Base-by-base conservation (phyloP, 1,284 basidiomycete species). In the Ustilago lituana region DNA sequence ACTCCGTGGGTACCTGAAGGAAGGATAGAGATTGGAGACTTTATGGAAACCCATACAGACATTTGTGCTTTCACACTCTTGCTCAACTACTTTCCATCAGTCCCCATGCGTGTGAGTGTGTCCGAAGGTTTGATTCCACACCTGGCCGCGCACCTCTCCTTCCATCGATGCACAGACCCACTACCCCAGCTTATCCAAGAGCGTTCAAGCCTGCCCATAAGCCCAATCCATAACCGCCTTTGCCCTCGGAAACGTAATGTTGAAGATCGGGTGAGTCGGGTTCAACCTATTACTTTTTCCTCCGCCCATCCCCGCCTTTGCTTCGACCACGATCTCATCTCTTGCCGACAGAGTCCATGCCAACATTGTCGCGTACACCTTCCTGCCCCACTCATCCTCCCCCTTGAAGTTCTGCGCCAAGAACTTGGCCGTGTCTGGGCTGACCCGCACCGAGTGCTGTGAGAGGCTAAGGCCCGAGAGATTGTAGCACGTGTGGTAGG, bases 401-500 rank as follows among this genome's bases (percentile, higher is more conserved):
- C 46, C 32, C 22, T 52, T 54, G 36, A 29, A 65, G 33, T 44
- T 29, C 19, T 53, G 38, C 8, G 43, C 36, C 20, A 67, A 17
- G 8, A 22, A 44, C 12, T n/a, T 41, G 4, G 40, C 45, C 17
- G 59, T 67, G 14, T 61, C 63, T 11, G 56, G 45, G 40, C 74
- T 73, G n/a, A 59, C 53, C 17, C 56, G 50, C 14, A 79, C 51
- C 6, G 62, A 63, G 48, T 81, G 78, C 55, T 81, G 77, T 2
- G 71, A 57, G 9, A 80, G 58, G 19, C 73, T 70, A 20, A 82
- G 56, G 4, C 79, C 80, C 14, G 67, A 63, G 7, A 82, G 69
- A 48, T 82, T 82, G 76, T 82, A 81, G 61, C 74, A 78, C n/a
- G 80, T 82, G 45, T 82, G 80, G 52, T 82, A 82, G 14, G 78